These are phyloP conservation scores for Plasmodium malariae DNA, from an alignment of 169 alveolate species.

Conservation along the genomic window DNA sequence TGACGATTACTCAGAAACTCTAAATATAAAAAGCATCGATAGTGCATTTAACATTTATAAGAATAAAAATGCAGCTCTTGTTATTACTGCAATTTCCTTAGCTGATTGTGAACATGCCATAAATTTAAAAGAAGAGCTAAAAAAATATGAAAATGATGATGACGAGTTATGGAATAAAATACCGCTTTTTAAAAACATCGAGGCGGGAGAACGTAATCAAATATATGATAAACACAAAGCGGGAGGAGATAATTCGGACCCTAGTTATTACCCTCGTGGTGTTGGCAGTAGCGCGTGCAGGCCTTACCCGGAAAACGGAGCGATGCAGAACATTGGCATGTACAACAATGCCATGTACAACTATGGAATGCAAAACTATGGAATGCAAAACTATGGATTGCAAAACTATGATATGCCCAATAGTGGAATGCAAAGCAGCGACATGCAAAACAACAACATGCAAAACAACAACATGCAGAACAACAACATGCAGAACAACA, in stretches of 20 bases:
- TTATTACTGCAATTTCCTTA: constrained; percentile 64
- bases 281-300: background rate
- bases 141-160: constrained; percentile 25
- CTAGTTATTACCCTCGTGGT: background rate
- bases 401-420: background rate
- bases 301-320: no score
- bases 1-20: constrained; percentile 85
- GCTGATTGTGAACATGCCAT: constrained; percentile 52
- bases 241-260: background rate
- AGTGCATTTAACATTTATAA: constrained; percentile 63
- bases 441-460: background rate
- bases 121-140: constrained; percentile 45
- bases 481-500: background rate
- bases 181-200: constrained; percentile 34
- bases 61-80: constrained; percentile 67
- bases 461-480: constrained; percentile 24
- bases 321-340: background rate
- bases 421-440: background rate
- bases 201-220: background rate
- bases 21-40: constrained; percentile 81
- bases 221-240: background rate
- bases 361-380: background rate
- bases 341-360: background rate
- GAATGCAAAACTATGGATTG: background rate
- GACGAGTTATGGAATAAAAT: constrained; percentile 36